Evolutionary conservation across 2,329 filamentous ascomycete genomes (phyloP).

Genomic region (Pseudogymnoascus sp.): DNA sequence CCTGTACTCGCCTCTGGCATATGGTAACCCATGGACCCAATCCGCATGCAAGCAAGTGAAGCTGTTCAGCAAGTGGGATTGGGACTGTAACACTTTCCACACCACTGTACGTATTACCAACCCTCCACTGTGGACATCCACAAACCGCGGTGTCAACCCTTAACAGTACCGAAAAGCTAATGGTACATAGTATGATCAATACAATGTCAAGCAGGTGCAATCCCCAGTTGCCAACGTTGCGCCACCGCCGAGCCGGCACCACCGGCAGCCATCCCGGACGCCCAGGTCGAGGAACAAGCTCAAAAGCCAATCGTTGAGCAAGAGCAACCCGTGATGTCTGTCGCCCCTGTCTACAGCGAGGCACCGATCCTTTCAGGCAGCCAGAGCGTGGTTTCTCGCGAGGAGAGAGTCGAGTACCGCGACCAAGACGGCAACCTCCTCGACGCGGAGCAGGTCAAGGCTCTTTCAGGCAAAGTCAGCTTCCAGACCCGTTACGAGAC

Average conservation of each 20-base stretch:
- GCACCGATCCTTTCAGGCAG: slow-evolving; percentile 18
- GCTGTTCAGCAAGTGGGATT: slow-evolving; percentile 86
- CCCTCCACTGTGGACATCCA: slow-evolving; percentile 1
- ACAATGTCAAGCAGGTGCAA: not conserved
- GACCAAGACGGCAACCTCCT: slow-evolving; percentile 91
- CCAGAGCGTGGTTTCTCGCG: slow-evolving; percentile 37
- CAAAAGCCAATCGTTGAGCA: slow-evolving; percentile 26
- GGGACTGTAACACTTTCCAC: slow-evolving; percentile 93
- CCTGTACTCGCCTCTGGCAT: slow-evolving; percentile 82
- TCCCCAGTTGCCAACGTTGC: slow-evolving; percentile 12
- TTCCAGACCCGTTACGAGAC: slow-evolving; percentile 97
- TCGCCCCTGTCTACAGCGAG: slow-evolving; percentile 21
- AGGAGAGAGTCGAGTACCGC: slow-evolving; percentile 88
- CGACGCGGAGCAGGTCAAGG: slow-evolving; percentile 73
- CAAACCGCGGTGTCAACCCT: not conserved
- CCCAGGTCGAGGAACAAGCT: slow-evolving; percentile 14
- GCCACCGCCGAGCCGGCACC: slow-evolving; percentile 23
- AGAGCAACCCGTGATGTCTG: slow-evolving; percentile 21
- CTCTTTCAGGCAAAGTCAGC: slow-evolving; percentile 83
- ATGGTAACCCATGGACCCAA: slow-evolving; percentile 93
- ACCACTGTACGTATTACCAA: slow-evolving; percentile 62
- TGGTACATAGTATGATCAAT: not conserved
- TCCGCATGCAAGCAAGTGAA: slow-evolving; percentile 80
- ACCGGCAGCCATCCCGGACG: slow-evolving; percentile 17
- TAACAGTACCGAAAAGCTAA: not conserved